Conservation (phyloP, 345 rosid species). For the Eucalyptus grandis region DNA sequence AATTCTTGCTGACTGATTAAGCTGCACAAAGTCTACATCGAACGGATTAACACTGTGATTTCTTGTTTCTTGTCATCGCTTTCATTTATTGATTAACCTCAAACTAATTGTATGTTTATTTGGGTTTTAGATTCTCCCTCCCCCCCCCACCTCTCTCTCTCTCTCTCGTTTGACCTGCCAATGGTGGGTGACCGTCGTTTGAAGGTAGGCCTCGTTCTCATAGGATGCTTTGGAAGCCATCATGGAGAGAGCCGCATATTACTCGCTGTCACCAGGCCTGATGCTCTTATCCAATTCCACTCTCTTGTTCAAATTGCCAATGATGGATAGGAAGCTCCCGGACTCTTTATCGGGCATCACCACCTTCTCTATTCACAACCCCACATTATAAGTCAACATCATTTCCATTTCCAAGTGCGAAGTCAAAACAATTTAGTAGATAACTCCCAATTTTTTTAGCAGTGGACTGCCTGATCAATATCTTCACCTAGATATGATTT, state of each 20-base stretch:
- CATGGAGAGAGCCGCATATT: conserved; percentile 38
- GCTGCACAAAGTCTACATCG: neutral
- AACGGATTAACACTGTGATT: neutral
- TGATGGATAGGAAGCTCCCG: conserved; percentile 19
- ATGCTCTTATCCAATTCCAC: conserved; percentile 27
- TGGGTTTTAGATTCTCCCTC: neutral
- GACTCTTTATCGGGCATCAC: conserved; percentile 28
- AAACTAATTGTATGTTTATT: neutral
- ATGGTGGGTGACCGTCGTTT: conserved; percentile 12
- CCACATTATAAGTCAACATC: neutral
- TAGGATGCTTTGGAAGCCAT: conserved; percentile 63
- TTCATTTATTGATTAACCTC: neutral
- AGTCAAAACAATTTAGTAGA: neutral
- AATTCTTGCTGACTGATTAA: neutral
- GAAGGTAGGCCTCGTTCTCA: conserved; percentile 42
- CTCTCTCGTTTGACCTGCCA: conserved; percentile 40
- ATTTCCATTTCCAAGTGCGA: neutral
- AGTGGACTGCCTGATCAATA: neutral
- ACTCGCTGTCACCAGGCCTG: conserved; percentile 20
- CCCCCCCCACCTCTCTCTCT: fast-evolving
- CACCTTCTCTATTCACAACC: conserved; percentile 17
- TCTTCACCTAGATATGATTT: neutral
- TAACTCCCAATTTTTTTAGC: neutral
- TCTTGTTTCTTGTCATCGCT: neutral
- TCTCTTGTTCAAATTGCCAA: conserved; percentile 37